These are phyloP conservation scores for Rhynchosporium graminicola DNA, from an alignment of 2,329 filamentous ascomycete genomes.

Conservation along the genomic window DNA sequence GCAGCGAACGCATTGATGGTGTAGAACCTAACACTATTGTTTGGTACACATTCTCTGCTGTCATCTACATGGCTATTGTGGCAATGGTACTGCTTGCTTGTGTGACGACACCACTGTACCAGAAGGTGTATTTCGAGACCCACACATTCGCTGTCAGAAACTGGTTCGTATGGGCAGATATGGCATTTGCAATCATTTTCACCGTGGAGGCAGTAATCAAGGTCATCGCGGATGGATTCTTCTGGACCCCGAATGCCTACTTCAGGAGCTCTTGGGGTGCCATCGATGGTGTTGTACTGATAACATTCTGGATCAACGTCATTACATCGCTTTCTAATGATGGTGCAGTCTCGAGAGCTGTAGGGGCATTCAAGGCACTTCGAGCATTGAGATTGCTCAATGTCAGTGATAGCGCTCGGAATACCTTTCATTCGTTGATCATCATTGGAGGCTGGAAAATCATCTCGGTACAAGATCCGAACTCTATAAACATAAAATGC, in stretches of 20 bases:
- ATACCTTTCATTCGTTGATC: slow-evolving; percentile 96
- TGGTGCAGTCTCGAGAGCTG: slow-evolving; percentile 81
- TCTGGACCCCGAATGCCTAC: slow-evolving; percentile 97
- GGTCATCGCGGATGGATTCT: slow-evolving; percentile 89
- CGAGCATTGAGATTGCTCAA: slow-evolving; percentile 90
- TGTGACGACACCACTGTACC: slow-evolving; percentile 90
- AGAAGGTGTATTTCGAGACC: slow-evolving; percentile 78
- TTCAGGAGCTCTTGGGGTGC: slow-evolving; percentile 96
- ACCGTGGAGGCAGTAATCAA: slow-evolving; percentile 86
- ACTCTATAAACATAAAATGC: not conserved
- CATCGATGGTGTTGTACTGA: slow-evolving; percentile 86
- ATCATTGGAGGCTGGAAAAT: slow-evolving; percentile 95
- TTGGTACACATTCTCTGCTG: slow-evolving; percentile 91
- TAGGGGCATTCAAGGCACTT: slow-evolving; percentile 95
- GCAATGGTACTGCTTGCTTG: slow-evolving; percentile 98
- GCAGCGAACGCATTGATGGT: slow-evolving; percentile 83
- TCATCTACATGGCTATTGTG: slow-evolving; percentile 91
- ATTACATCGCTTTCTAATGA: slow-evolving; percentile 78
- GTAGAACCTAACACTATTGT: slow-evolving; percentile 83
- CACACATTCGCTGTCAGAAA: slow-evolving; percentile 63
- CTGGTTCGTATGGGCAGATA: slow-evolving; percentile 95
- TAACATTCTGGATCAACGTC: slow-evolving; percentile 96
- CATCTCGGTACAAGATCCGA: slow-evolving; percentile 46
- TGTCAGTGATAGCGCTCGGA: slow-evolving; percentile 90
- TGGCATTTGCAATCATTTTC: slow-evolving; percentile 87